Base-by-base conservation (phyloP, 1,284 basidiomycete species). In the Pisolithus thermaeus region DNA sequence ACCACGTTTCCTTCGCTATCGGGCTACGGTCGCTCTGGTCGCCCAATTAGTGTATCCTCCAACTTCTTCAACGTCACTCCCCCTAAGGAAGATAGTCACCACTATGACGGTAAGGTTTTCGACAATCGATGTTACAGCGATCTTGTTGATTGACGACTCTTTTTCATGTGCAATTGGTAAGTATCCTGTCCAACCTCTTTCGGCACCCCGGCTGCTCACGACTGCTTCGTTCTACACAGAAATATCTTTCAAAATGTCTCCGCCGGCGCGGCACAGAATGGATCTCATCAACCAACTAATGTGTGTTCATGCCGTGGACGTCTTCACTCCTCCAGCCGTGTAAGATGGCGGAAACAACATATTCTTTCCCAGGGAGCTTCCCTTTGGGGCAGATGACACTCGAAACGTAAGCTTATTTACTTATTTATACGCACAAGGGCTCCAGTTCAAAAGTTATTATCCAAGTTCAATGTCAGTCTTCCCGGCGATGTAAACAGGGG, bases 261-360 rank as follows among this genome's bases (percentile, higher is more conserved):
- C 86, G 2, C 87, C 87, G 0, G 77, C 77, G 1, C 70, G 77
- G 14, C 64, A 86, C 4, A 89, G 87, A 55, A 75, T 87, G 73
- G 78, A 83, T 22, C 66, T 90, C 4, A 80, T 90, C 44, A 73
- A 74, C 7, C 71, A 71, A 9, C 64, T 90, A 6, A 87, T 90
- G 61, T 73, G 69, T 12, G 60, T 67, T 0, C 70, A 77, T 5
- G 79, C 80, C 0, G 80, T 83, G 0, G 65, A 76, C 14, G 69
- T 87, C 14, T 89, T 87, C 59, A 83, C 76, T 1, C 82, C 81
- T 2, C 76, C 73, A 6, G 81, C 76, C 9, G 86, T 78, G 1
- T 90, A 90, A 54, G 87, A 91, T 54, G 87, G 88, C 1, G 72
- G 86, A 18, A 90, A 90, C 65, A 91, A 90, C 56, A 63, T 90